Percentiles rank a stretch among this genome's conserved stretches.
Evolutionary conservation across 257 asterid genomes (phyloP).

Genomic region (Solanum pimpinellifolium): DNA sequence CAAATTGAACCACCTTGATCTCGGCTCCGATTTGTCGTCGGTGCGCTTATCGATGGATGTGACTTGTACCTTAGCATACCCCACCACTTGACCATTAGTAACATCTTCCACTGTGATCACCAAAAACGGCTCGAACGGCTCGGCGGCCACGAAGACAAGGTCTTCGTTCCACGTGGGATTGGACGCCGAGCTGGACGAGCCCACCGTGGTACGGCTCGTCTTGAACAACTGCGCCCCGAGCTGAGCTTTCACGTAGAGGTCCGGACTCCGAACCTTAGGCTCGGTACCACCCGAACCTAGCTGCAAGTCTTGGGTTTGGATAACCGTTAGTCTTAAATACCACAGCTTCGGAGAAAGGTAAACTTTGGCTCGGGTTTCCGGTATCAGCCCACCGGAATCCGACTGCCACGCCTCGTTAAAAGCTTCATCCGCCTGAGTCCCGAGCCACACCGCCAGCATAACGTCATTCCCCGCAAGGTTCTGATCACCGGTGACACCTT

Average conservation of each 20-base stretch:
- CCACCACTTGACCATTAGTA: conserved; percentile 42
- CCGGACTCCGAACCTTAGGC: conserved; percentile 53
- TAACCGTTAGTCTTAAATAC: conserved; percentile 93
- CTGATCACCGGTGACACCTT: conserved; percentile 20
- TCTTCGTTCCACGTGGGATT: conserved; percentile 95
- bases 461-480: conserved; percentile 53
- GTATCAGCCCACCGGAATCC: conserved; percentile 84
- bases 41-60: conserved; percentile 62
- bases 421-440: conserved; percentile 86
- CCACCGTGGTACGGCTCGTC: conserved; percentile 57
- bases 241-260: conserved; percentile 73
- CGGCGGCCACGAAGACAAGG: conserved; percentile 75
- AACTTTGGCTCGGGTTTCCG: conserved; percentile 93
- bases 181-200: conserved; percentile 23
- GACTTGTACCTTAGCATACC: conserved; percentile 57
- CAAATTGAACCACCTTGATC: conserved; percentile 82
- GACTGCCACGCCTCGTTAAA: conserved; percentile 98
- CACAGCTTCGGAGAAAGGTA: conserved; percentile 93
- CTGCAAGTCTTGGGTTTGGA: conserved; percentile 94
- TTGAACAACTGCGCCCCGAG: conserved; percentile 77
- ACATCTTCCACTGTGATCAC: conserved; percentile 61
- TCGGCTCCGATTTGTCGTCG: conserved; percentile 67
- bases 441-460: conserved; percentile 88
- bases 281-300: conserved; percentile 39
- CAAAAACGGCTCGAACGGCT: conserved; percentile 90